Conservation (phyloP, 768 basidiomycete species). For the Phlebiopsis gigantea region DNA sequence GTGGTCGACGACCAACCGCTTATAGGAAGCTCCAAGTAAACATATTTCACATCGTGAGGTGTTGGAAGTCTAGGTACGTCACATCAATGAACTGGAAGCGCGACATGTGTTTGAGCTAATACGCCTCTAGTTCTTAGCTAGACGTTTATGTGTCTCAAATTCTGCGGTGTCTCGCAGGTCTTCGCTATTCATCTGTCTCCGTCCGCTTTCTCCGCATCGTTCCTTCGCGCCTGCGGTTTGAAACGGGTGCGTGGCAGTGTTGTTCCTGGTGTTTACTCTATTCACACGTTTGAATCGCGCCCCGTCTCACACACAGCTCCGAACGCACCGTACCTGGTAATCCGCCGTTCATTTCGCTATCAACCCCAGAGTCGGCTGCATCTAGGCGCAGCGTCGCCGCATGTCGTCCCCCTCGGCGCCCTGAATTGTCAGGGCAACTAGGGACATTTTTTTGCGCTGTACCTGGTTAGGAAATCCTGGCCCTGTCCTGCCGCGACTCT, state of each 20-base stretch:
- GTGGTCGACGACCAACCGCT: background rate
- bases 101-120: no score
- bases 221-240: background rate
- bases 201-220: background rate
- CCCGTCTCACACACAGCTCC: background rate
- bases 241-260: background rate
- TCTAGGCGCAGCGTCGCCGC: background rate
- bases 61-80: no score
- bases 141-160: background rate
- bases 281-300: background rate
- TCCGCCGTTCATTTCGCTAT: background rate
- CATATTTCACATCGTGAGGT: no score
- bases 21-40: background rate
- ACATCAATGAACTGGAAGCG: no score
- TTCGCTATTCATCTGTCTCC: background rate
- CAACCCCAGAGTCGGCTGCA: background rate
- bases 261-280: background rate
- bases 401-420: background rate
- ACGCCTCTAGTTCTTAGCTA: background rate
- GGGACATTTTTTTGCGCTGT: background rate
- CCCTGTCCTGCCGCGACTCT: background rate
- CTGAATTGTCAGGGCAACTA: constrained; percentile 11
- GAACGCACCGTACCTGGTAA: background rate
- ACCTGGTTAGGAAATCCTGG: constrained; percentile 1
- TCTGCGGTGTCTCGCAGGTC: background rate